Evolutionary conservation across 2,329 filamentous ascomycete species (phyloP).

Genomic region (Sclerotinia sclerotiorum): DNA sequence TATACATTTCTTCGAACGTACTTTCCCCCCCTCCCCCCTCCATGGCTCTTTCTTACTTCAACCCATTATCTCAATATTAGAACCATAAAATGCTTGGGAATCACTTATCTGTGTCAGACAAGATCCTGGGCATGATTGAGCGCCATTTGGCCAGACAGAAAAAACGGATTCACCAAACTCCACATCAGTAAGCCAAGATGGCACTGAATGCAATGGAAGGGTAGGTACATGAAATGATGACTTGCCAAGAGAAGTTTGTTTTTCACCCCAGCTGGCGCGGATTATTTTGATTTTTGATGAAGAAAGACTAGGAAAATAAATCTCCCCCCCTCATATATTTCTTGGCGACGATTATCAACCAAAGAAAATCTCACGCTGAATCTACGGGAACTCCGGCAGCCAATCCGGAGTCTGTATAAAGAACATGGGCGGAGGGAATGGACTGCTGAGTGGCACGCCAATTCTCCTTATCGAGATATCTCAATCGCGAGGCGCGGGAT

Average conservation of each 20-base stretch:
- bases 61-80: constrained; percentile 1
- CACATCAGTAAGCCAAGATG: constrained; percentile 19
- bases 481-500: background rate
- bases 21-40: background rate
- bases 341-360: constrained; percentile 13
- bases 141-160: background rate
- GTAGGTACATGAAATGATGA: constrained; percentile 10
- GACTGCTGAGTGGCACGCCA: background rate
- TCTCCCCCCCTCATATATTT: background rate
- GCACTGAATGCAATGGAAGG: constrained; percentile 5
- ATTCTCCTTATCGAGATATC: constrained; percentile 9
- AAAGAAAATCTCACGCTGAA: constrained; percentile 14
- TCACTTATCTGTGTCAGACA: constrained; percentile 18
- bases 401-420: constrained; percentile 13
- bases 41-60: constrained; percentile 7
- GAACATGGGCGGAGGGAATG: constrained; percentile 9
- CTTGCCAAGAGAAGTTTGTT: constrained; percentile 16
- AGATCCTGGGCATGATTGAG: constrained; percentile 15
- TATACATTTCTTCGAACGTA: constrained; percentile 17
- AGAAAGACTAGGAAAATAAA: background rate
- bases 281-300: background rate
- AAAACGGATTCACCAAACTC: constrained; percentile 21
- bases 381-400: constrained; percentile 4
- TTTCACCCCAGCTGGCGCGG: background rate
- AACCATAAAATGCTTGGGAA: constrained; percentile 3